Base-by-base conservation (phyloP, 768 basidiomycete species). In the Cystofilobasidium macerans region DNA sequence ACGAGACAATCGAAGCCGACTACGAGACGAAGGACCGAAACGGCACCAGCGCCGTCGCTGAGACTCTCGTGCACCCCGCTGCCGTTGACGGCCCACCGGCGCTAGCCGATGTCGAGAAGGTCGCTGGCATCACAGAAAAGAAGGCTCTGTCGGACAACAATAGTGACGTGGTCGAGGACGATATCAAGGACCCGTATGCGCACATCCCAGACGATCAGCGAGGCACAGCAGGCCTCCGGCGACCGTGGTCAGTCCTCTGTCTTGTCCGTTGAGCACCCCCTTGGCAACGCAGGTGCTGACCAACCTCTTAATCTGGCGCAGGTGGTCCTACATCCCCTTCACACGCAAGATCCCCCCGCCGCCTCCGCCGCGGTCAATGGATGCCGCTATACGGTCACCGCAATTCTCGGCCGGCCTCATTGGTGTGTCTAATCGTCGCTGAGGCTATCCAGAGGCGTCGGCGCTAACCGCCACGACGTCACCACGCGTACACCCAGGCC, bases 251-350 rank as follows among this genome's bases (percentile, higher is more conserved):
- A 20, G 36, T 60, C 5, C 57, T 18, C n/a, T 60, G 38, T 24
- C 22, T 32, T 13, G 22, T 43, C 35, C 24, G 32, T 5, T 18
- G 26, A n/a, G 11, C 30, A 8, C 38, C 24, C 57, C 32, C 24
- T 6, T 6, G 7, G 22, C 22, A 13, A 35, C 36, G 5, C 38
- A 28, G 5, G 4, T 16, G 18, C 18, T 36, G 58, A 42, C 43
- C 28, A 8, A 42, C 9, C 35, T 11, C 40, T 40, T 35, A 5
- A 32, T 35, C 5, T 14, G 36, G 8, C 57, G 1, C 47, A 65
- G 57, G 57, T 51, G 38, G n/a, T 65, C 45, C 2, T 65, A 22
- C 33, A 60, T 65, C 47, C 64, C 64, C n/a, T 60, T 59, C 64
- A 33, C 35, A 9, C 53, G 36, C 5, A 24, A 45, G 3, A 40